These are phyloP conservation scores for Sphaerobolus stellatus DNA, from an alignment of 1,284 basidiomycete species.

Conservation along the genomic window DNA sequence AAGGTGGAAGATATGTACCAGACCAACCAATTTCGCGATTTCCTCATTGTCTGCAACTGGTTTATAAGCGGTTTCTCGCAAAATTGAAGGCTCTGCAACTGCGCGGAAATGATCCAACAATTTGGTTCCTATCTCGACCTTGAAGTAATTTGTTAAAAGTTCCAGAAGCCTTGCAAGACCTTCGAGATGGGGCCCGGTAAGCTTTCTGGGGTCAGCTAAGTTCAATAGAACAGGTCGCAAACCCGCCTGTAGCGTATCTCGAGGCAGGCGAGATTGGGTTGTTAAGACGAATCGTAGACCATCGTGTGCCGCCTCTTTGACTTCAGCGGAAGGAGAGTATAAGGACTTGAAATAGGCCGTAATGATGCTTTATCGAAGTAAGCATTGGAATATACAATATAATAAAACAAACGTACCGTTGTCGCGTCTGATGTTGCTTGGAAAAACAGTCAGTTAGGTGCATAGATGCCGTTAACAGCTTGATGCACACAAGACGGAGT, in stretches of 20 bases:
- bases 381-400: constrained; percentile 2
- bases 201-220: constrained; percentile 91
- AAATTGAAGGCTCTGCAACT: constrained; percentile 82
- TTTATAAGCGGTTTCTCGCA: constrained; percentile 75
- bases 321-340: constrained; percentile 90
- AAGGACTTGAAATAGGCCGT: constrained; percentile 98
- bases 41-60: constrained; percentile 88
- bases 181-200: constrained; percentile 93
- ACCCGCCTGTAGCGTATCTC: constrained; percentile 93
- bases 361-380: constrained; percentile 64
- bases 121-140: constrained; percentile 98
- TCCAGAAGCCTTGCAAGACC: constrained; percentile 95
- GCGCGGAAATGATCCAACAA: constrained; percentile 94
- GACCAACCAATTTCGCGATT: constrained; percentile 89
- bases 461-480: constrained; percentile 92
- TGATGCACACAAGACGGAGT: constrained; percentile 94
- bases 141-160: constrained; percentile 98
- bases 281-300: constrained; percentile 88
- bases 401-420: constrained; percentile 62
- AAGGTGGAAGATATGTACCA: constrained; percentile 97
- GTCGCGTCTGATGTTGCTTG: constrained; percentile 78
- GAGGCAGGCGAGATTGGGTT: constrained; percentile 91
- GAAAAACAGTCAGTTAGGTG: constrained; percentile 90
- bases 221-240: constrained; percentile 97
- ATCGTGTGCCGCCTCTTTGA: constrained; percentile 95